A percentile compares a stretch with the other conserved stretches of the same genome.
These are phyloP conservation scores for Saccharum officinarum DNA, from an alignment of 176 grass and related monocot species.

Conservation along the genomic window DNA sequence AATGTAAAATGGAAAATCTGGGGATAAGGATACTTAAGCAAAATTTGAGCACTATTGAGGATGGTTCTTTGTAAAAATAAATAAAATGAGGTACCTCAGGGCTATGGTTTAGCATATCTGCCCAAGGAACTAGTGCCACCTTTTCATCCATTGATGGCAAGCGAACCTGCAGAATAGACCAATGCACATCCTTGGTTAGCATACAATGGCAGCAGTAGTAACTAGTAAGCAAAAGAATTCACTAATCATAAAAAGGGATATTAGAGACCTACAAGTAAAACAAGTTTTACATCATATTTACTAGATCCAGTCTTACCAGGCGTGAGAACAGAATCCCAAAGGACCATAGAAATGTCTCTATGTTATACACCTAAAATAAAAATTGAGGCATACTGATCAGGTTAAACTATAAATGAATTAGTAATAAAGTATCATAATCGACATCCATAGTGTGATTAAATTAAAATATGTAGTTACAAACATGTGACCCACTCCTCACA, in stretches of 20 bases:
- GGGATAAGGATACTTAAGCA: background rate
- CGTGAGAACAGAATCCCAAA: conserved; percentile 99
- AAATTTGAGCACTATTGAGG: background rate
- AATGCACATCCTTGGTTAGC: background rate
- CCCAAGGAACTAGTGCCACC: conserved; percentile 97
- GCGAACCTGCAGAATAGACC: conserved; percentile 64
- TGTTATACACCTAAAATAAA: conserved; percentile 80
- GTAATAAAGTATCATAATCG: background rate
- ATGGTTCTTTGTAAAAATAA: background rate
- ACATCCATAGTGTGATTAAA: background rate
- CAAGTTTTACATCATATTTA: conserved; percentile 13
- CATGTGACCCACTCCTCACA: background rate
- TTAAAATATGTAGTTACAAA: conserved; percentile 23
- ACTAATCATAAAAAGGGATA: background rate
- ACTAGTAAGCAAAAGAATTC: background rate
- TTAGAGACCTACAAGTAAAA: conserved; percentile 19
- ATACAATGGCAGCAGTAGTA: conserved; percentile 10
- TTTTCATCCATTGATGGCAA: conserved; percentile 95
- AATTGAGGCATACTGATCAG: conserved; percentile 5
- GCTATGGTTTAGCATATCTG: conserved; percentile 99
- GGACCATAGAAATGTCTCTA: conserved; percentile 91
- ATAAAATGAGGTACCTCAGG: conserved; percentile 64
- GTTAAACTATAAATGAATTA: conserved; percentile 19
- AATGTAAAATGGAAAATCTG: background rate
- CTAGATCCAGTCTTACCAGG: conserved; percentile 59